Evolutionary conservation across 2,329 filamentous ascomycete species (phyloP), one percentile per base, ranked within the genome.

Genomic region (Colletotrichum sublineola): DNA sequence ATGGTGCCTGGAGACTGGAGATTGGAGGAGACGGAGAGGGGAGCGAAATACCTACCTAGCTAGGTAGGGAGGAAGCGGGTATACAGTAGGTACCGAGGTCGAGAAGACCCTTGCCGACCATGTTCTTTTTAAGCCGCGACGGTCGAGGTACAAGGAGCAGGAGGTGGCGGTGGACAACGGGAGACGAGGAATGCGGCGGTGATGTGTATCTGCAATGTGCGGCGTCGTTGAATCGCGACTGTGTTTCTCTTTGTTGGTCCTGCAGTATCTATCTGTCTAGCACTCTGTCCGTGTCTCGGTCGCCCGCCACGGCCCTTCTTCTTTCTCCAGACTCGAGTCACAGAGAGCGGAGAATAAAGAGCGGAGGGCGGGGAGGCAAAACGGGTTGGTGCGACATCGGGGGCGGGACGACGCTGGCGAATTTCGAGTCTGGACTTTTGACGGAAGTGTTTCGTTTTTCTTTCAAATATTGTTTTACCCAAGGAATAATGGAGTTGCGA

Each of bases 191-290:
- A 36, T 15, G 36, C 58, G 55, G 66, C 60, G 63, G 55, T 15
- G 46, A 29, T 55, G 57, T 64, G 70, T 70, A 70, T 33, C 67
- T 61, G 55, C 66, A 73, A 70, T 60, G 70, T 73, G 61, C 61
- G 70, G 44, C 67, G 61, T 33, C 55, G 53, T 50, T n/a, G 57
- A 58, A 42, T 56, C 40, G 40, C 60, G 20, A 72, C 53, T 72
- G 66, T 72, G 60, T 65, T 61, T 69, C 61, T 31, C 33, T 53
- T 24, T 24, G 24, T 24, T 24, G 24, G 24, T 24, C 24, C 24
- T 24, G 24, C 24, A 24, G 24, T 24, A 24, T 24, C 24, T 24
- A 24, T 52, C 50, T n/a, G 14, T 55, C 29, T 20, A 15, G 20
- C 48, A n/a, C 31, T 55, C 24, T 15, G 31, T n/a, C 31, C 33